phyloP scores from a whole-genome alignment of 352 stramenopile genomes.

The Pythium biforme region DNA sequence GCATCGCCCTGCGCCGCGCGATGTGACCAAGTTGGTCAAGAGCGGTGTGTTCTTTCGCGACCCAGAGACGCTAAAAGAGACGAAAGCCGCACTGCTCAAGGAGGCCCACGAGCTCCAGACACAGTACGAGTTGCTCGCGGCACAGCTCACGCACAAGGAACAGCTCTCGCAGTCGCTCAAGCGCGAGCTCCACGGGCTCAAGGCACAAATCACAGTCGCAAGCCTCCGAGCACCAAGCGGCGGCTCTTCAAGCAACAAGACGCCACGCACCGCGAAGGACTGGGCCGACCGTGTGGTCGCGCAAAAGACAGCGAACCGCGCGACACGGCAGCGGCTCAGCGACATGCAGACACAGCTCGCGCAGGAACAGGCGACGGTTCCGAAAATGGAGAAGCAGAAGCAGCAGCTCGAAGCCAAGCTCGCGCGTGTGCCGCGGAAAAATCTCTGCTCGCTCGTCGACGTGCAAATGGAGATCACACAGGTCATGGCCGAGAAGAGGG shows the following conservation, averaged over 20 bases:
- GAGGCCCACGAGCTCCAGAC: constrained; percentile 41
- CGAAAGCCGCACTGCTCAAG: constrained; percentile 32
- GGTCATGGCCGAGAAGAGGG: constrained; percentile 45
- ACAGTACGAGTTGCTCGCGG: constrained; percentile 33
- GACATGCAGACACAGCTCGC: constrained; percentile 16
- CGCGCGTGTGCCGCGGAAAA: constrained; percentile 35
- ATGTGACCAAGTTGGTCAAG: constrained; percentile 23
- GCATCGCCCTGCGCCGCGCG: constrained; percentile 3
- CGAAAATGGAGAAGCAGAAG: constrained; percentile 23
- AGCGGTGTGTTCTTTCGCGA: constrained; percentile 58
- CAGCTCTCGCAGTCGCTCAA: constrained; percentile 34
- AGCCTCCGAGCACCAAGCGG: constrained; percentile 3
- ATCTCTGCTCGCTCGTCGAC: constrained; percentile 50
- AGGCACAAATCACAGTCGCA: constrained; percentile 50
- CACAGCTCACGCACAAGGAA: constrained; percentile 39
- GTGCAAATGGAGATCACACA: constrained; percentile 52
- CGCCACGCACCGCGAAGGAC: constrained; percentile 15
- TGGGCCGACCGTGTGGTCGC: constrained; percentile 47
- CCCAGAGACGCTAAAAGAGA: constrained; percentile 46
- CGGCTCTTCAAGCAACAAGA: neutral
- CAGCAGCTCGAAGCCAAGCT: constrained; percentile 38
- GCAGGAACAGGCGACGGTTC: constrained; percentile 17
- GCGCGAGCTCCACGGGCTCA: constrained; percentile 50
- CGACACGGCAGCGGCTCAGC: constrained; percentile 32
- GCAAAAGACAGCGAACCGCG: constrained; percentile 46